phyloP scores from a whole-genome alignment of 2,329 filamentous ascomycete species.

The Hypoxylon sp. region DNA sequence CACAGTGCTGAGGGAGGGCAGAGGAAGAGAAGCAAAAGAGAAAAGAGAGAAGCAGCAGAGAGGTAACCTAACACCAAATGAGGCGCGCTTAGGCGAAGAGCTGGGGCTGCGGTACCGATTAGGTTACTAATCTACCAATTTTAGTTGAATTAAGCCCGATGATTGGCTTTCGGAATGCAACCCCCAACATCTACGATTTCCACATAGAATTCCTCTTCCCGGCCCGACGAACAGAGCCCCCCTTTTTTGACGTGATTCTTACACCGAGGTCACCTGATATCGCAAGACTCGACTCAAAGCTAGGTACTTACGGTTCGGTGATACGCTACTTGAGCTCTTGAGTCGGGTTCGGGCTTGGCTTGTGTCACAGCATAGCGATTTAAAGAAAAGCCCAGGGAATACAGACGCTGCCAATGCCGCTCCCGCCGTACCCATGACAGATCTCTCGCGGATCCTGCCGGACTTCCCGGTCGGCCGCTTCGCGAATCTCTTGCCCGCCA shows the following conservation, averaged over 20 bases:
- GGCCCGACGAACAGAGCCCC: background rate
- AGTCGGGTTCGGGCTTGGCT: slow-evolving; percentile 3
- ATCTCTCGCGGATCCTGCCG: slow-evolving; percentile 85
- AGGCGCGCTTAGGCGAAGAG: slow-evolving; percentile 38
- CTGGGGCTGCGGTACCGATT: slow-evolving; percentile 20
- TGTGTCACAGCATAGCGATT: slow-evolving; percentile 5
- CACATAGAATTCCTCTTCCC: background rate
- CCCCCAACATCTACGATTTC: slow-evolving; percentile 15
- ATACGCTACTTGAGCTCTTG: slow-evolving; percentile 2
- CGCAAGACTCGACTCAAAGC: slow-evolving; percentile 15
- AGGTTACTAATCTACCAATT: too few species aligned
- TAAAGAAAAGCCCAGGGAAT: too few species aligned
- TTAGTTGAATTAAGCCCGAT: slow-evolving; percentile 30
- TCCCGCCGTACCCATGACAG: slow-evolving; percentile 72
- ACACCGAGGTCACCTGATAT: slow-evolving; percentile 37
- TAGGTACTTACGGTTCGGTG: background rate
- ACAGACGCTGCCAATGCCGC: slow-evolving; percentile 43
- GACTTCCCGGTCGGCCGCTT: slow-evolving; percentile 79
- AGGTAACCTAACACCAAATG: slow-evolving; percentile 29
- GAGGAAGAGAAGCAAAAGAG: background rate
- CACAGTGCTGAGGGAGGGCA: background rate
- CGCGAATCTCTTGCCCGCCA: slow-evolving; percentile 78
- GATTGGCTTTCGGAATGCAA: slow-evolving; percentile 28
- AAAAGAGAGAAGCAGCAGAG: background rate
- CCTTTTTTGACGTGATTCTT: slow-evolving; percentile 8